Evolutionary conservation across 441 rosid species (phyloP), one percentile per base, ranked within the genome.

Genomic region (Cnidoscolus chayamansa): DNA sequence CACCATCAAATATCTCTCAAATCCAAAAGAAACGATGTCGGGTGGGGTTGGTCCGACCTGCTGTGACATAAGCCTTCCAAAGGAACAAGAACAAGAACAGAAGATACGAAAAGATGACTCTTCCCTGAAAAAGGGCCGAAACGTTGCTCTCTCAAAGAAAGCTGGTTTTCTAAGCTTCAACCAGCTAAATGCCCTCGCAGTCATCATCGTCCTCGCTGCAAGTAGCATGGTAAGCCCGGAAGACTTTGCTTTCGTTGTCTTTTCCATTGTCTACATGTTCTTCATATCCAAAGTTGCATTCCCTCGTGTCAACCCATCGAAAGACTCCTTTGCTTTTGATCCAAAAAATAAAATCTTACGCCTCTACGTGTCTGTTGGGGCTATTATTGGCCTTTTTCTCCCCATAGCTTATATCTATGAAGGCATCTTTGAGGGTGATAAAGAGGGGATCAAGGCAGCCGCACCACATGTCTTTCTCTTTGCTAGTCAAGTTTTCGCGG

Each of bases 381-480:
- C 88, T 10, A 12, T 88, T 57, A 61, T 86, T 49, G 98, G 98
- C 2, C 86, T 90, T 3, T 67, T 76, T 45, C 84, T 92, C 30
- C 97, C 97, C 35, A 67, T 89, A 63, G 84, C 80, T 4, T 89
- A 89, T 78, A 90, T 92, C 64, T 78, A 86, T 30, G 83, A 90
- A 72, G 94, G 97, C 50, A 67, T 90, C 19, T 47, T 84, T 6
- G 91, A 83, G 65, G 94, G 89, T 20, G 91, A 94, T 60, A 84
- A 81, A 78, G 83, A 79, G 32, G 95, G 93, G 0, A 82, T 89
- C 25, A 79, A 78, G 32, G 91, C 94, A 4, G 92, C 97, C 0
- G 88, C 91, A 0, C 97, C 97, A 0, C 98, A 94, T 71, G 79
- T 92, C 50, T 94, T 91, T 58, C 91, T 94, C 10, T 69, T 94